phyloP scores from a whole-genome alignment of 2,329 filamentous ascomycete genomes.

The Waltergamsia citrina region DNA sequence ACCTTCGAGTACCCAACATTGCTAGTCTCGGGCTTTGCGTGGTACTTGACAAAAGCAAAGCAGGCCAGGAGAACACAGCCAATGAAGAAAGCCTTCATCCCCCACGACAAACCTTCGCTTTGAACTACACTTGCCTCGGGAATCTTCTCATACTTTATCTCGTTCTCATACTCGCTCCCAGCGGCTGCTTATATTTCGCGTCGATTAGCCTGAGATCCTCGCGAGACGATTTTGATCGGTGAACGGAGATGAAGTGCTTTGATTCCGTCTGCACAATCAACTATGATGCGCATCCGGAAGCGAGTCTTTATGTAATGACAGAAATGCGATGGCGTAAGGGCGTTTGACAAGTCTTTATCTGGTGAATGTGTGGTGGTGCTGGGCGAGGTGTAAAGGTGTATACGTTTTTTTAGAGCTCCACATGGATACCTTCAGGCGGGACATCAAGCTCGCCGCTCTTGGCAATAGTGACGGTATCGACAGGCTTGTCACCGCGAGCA shows the following conservation, averaged over 20 bases:
- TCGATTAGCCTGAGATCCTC: no score
- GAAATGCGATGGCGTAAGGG: no score
- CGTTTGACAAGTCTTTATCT: no score
- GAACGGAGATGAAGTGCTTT: no score
- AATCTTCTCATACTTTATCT: no score
- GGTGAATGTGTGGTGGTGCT: not conserved
- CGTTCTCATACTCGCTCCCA: no score
- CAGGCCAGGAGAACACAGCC: constrained; percentile 36
- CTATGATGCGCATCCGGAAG: no score
- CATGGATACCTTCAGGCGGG: constrained; percentile 85
- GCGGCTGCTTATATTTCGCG: no score
- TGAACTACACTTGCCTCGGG: constrained; percentile 84
- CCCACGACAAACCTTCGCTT: constrained; percentile 37
- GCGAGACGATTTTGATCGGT: no score
- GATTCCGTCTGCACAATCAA: no score
- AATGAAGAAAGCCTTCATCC: constrained; percentile 42
- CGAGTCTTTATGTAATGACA: no score
- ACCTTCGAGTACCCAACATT: no score
- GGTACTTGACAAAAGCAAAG: constrained; percentile 20
- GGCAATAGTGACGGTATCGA: constrained; percentile 61
- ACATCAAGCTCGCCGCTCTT: constrained; percentile 80
- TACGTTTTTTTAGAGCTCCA: constrained; percentile 62
- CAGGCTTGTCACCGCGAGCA: constrained; percentile 57
- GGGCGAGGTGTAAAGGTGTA: not conserved
- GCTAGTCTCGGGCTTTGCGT: not conserved